Percentiles rank a stretch among this genome's conserved stretches.
These are phyloP conservation scores for Amoeboradix gromovi DNA, from an alignment of 371 early-diverging fungal species.

Conservation along the genomic window DNA sequence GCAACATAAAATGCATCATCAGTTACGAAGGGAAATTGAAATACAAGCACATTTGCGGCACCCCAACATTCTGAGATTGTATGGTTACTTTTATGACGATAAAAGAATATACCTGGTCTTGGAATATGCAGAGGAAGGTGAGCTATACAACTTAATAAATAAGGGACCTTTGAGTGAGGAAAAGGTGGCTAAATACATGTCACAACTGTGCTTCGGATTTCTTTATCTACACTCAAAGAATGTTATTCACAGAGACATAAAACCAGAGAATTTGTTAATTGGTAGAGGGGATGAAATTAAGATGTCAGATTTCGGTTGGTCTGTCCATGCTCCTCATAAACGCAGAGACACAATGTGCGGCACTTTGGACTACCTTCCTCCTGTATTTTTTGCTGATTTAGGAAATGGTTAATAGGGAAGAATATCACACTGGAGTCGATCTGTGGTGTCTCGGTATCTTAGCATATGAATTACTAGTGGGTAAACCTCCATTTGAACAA, in stretches of 20 bases:
- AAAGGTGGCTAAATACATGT: conserved; percentile 54
- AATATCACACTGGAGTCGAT: conserved; percentile 63
- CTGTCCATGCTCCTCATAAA: conserved; percentile 59
- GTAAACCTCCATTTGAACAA: conserved; percentile 84
- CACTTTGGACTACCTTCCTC: conserved; percentile 86
- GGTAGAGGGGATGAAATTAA: conserved; percentile 56
- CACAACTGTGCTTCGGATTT: conserved; percentile 59
- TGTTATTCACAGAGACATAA: conserved; percentile 85
- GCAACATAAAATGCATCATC: conserved; percentile 39
- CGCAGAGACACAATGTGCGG: conserved; percentile 77
- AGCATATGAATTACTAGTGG: conserved; percentile 78
- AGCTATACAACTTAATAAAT: conserved; percentile 52
- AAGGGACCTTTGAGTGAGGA: conserved; percentile 39
- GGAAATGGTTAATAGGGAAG: conserved; percentile 69
- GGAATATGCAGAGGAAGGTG: conserved; percentile 84
- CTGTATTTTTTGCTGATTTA: conserved; percentile 13
- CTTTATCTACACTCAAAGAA: conserved; percentile 65
- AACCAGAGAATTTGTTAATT: conserved; percentile 84
- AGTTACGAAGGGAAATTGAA: conserved; percentile 81
- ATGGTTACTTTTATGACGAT: conserved; percentile 87
- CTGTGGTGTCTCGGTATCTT: conserved; percentile 96
- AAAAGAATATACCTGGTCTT: conserved; percentile 71
- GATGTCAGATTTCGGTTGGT: conserved; percentile 97
- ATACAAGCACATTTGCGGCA: conserved; percentile 81
- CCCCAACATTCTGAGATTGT: conserved; percentile 69